Percentiles rank a stretch among this genome's conserved stretches.
Evolutionary conservation across 345 rosid species (phyloP).

Genomic region (Syzygium aqueum): DNA sequence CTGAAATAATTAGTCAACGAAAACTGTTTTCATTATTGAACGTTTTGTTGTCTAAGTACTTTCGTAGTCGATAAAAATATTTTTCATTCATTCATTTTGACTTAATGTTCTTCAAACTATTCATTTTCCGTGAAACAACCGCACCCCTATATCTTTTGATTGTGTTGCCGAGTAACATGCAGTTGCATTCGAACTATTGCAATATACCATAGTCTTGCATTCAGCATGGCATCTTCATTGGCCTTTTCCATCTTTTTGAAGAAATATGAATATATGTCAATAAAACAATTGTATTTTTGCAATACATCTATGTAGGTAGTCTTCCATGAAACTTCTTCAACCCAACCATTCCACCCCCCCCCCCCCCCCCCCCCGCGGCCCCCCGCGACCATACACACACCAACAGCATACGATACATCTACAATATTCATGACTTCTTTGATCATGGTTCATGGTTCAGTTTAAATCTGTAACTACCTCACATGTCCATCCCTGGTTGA

Average conservation of each 20-base stretch:
- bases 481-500: background rate
- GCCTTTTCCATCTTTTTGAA: background rate
- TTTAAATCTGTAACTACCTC: background rate
- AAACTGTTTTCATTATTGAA: background rate
- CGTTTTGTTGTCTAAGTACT: background rate
- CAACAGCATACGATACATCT: background rate
- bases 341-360: no score
- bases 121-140: background rate
- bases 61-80: background rate
- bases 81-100: background rate
- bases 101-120: background rate
- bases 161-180: background rate
- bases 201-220: background rate
- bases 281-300: background rate
- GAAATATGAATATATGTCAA: background rate
- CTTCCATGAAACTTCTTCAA: background rate
- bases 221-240: background rate
- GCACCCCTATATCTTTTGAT: background rate
- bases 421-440: background rate
- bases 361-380: fast-evolving
- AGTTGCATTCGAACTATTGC: background rate
- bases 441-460: background rate
- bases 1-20: background rate
- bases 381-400: fast-evolving
- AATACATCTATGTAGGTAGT: background rate